These are phyloP conservation scores for Mycena leptocephala DNA, from an alignment of 768 basidiomycete species.

Conservation along the genomic window DNA sequence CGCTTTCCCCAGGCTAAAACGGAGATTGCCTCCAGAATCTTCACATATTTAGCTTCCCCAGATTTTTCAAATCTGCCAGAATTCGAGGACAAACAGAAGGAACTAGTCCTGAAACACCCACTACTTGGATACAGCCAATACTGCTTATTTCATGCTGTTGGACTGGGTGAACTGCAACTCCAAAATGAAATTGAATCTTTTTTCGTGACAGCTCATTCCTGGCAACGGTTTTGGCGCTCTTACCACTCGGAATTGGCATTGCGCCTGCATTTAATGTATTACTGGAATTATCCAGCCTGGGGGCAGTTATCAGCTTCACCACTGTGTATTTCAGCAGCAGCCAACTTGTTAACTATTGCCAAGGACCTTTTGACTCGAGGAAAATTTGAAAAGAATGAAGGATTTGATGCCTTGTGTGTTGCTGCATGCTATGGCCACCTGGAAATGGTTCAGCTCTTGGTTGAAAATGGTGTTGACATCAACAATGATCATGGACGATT, in stretches of 20 bases:
- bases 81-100: not conserved
- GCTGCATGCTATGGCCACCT: slow-evolving; percentile 5
- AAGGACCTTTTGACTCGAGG: not conserved
- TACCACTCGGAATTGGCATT: not conserved
- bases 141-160: not conserved
- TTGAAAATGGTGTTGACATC: not conserved
- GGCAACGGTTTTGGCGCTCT: not conserved
- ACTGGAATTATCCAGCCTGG: not conserved
- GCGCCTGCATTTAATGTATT: not conserved
- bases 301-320: not conserved
- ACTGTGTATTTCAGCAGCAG: not conserved
- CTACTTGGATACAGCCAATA: slow-evolving; percentile 2
- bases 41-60: not conserved
- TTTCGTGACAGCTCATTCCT: not conserved
- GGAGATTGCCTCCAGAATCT: not conserved
- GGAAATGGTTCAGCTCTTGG: slow-evolving; percentile 3
- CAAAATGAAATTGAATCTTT: not conserved
- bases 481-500: not conserved
- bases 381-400: not conserved
- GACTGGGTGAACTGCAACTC: not conserved
- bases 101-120: not conserved
- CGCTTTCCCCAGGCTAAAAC: not conserved
- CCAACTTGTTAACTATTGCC: not conserved
- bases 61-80: not conserved
- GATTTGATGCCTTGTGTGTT: not conserved